These are phyloP conservation scores for Vigna unguiculata DNA, from an alignment of 306 rosid species.

Conservation along the genomic window DNA sequence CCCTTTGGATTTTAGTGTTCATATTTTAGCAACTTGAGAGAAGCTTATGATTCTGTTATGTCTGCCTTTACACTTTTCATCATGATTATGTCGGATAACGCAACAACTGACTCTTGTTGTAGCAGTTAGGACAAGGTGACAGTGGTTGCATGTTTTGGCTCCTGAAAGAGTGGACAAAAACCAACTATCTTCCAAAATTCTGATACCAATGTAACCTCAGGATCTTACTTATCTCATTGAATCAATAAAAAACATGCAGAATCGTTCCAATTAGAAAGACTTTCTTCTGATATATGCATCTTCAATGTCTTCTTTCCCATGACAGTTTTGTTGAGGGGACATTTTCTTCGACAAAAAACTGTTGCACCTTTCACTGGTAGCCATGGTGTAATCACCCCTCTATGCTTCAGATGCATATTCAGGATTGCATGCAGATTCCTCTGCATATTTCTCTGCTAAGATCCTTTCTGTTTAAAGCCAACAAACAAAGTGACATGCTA, in stretches of 20 bases:
- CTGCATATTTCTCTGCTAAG: neutral
- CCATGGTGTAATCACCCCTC: neutral
- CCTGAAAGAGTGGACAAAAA: constrained; percentile 15
- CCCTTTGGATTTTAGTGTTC: neutral
- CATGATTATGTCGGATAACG: constrained; percentile 28
- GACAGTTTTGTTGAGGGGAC: constrained; percentile 11
- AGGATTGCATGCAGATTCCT: constrained; percentile 13
- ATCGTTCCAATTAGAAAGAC: neutral
- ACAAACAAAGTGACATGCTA: neutral
- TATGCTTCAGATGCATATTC: neutral
- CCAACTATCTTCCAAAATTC: constrained; percentile 22
- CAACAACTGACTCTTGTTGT: neutral
- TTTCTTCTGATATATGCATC: neutral
- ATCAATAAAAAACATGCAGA: constrained; percentile 4
- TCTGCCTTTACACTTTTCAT: neutral
- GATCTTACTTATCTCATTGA: neutral
- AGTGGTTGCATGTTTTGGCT: constrained; percentile 16
- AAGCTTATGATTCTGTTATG: constrained; percentile 14
- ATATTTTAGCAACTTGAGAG: constrained; percentile 5
- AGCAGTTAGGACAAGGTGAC: constrained; percentile 16
- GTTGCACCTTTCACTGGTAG: constrained; percentile 9
- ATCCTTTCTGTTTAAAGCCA: neutral
- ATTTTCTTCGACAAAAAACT: constrained; percentile 16
- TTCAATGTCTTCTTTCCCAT: neutral
- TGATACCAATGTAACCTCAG: constrained; percentile 32